Percentiles rank a stretch among this genome's conserved stretches.
These are phyloP conservation scores for Bombardia bombarda DNA, from an alignment of 495 filamentous ascomycete species.

Conservation along the genomic window DNA sequence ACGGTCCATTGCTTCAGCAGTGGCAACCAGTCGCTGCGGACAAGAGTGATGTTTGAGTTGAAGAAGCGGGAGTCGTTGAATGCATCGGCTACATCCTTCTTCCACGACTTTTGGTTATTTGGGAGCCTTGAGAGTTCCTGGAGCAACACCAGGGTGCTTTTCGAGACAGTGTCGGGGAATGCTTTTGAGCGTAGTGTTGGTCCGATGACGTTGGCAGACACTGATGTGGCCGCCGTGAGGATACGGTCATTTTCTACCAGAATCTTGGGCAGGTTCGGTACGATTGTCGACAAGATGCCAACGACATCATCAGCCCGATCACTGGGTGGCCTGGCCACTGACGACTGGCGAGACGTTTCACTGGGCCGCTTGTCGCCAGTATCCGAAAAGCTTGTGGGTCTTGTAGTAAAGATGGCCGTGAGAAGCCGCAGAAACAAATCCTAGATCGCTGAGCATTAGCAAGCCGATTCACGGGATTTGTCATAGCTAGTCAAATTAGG, in stretches of 20 bases:
- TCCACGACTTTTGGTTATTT: slow-evolving; percentile 82
- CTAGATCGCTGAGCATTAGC: slow-evolving; percentile 38
- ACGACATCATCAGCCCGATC: slow-evolving; percentile 67
- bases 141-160: slow-evolving; percentile 60
- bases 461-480: background rate
- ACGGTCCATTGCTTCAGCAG: slow-evolving; percentile 76
- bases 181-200: slow-evolving; percentile 76
- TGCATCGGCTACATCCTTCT: slow-evolving; percentile 82
- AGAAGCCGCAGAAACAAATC: slow-evolving; percentile 83
- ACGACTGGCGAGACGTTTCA: slow-evolving; percentile 13
- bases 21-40: slow-evolving; percentile 70
- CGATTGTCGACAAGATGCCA: slow-evolving; percentile 66
- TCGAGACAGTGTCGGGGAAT: slow-evolving; percentile 81
- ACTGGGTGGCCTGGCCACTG: slow-evolving; percentile 18
- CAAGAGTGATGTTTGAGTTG: slow-evolving; percentile 50
- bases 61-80: slow-evolving; percentile 90
- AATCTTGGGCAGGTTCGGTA: slow-evolving; percentile 78
- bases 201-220: slow-evolving; percentile 75
- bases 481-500: background rate
- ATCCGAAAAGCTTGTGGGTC: slow-evolving; percentile 57
- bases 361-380: slow-evolving; percentile 19
- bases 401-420: slow-evolving; percentile 83
- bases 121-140: slow-evolving; percentile 69
- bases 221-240: slow-evolving; percentile 62
- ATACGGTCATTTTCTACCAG: slow-evolving; percentile 81